A percentile compares a stretch with the other conserved stretches of the same genome.
phyloP scores from a whole-genome alignment of 345 rosid genomes.

The Linum lewisii region DNA sequence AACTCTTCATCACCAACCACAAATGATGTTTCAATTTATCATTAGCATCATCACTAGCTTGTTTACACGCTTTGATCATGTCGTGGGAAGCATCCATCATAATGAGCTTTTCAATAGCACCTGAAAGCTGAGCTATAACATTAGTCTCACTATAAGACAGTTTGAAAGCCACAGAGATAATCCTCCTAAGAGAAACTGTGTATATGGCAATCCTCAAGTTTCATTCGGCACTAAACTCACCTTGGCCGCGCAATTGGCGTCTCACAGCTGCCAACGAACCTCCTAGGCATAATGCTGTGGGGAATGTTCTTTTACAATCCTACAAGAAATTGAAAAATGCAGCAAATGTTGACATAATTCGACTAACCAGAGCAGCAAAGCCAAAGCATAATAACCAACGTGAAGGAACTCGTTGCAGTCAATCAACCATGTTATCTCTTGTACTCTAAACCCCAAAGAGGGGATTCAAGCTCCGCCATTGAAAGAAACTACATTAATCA shows the following conservation, averaged over 20 bases:
- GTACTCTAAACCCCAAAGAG: neutral
- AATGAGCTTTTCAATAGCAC: conserved; percentile 72
- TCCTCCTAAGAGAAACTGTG: too few species aligned
- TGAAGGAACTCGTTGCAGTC: too few species aligned
- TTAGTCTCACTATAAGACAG: neutral
- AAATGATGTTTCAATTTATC: conserved; percentile 49
- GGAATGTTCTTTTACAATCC: conserved; percentile 88
- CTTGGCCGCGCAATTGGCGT: conserved; percentile 51
- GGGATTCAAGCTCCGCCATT: neutral
- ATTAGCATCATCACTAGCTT: conserved; percentile 28
- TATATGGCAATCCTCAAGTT: neutral
- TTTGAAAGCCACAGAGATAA: neutral
- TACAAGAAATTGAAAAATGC: conserved; percentile 19
- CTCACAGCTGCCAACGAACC: conserved; percentile 68
- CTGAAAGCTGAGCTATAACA: conserved; percentile 23
- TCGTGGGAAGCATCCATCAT: conserved; percentile 93
- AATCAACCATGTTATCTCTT: neutral
- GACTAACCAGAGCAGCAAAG: neutral
- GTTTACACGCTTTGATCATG: conserved; percentile 65
- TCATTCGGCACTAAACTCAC: conserved; percentile 29
- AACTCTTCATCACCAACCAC: conserved; percentile 91
- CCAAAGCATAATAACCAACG: neutral
- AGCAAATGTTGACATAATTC: neutral
- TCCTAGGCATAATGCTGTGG: conserved; percentile 69
- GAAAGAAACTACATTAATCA: neutral